Percentiles rank a stretch among this genome's conserved stretches.
Conservation (phyloP, 371 early-diverging fungal species). For the Mortierella sp. region DNA sequence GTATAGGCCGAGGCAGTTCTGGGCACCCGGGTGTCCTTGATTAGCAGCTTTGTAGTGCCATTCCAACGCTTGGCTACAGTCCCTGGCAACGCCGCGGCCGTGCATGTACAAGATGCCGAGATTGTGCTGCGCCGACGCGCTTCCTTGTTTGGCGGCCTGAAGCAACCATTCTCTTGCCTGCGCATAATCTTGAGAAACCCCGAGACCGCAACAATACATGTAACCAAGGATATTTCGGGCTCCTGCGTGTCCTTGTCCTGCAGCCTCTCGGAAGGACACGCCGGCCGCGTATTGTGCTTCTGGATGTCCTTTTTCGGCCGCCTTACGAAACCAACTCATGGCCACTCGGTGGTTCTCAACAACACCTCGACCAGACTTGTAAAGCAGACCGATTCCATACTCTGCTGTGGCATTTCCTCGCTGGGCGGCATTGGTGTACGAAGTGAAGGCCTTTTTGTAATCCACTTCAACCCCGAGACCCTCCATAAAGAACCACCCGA, state of each 20-base stretch:
- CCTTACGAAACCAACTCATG: slow-evolving; percentile 72
- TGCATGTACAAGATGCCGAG: background rate
- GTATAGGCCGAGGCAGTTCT: slow-evolving; percentile 78
- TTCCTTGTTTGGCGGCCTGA: slow-evolving; percentile 68
- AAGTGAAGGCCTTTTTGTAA: slow-evolving; percentile 62
- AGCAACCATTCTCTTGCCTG: slow-evolving; percentile 66
- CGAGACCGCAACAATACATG: background rate
- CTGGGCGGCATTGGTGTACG: background rate
- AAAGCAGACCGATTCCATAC: too few relatives aligned
- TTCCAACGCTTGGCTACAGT: slow-evolving; percentile 71
- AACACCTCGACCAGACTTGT: background rate
- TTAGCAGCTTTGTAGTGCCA: slow-evolving; percentile 82
- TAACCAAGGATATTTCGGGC: background rate
- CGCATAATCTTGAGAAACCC: slow-evolving; percentile 14
- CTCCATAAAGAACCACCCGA: background rate
- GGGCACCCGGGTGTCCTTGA: slow-evolving; percentile 84
- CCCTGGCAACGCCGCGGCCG: slow-evolving; percentile 29
- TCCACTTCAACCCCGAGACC: background rate
- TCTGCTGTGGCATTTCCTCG: background rate
- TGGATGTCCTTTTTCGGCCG: slow-evolving; percentile 70
- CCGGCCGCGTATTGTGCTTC: slow-evolving; percentile 60
- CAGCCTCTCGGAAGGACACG: slow-evolving; percentile 25
- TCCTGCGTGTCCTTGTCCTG: slow-evolving; percentile 2
- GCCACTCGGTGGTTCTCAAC: slow-evolving; percentile 59
- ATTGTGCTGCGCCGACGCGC: slow-evolving; percentile 65